Evolutionary conservation across 2,329 filamentous ascomycete species (phyloP).

Genomic region (Talaromyces sp.): DNA sequence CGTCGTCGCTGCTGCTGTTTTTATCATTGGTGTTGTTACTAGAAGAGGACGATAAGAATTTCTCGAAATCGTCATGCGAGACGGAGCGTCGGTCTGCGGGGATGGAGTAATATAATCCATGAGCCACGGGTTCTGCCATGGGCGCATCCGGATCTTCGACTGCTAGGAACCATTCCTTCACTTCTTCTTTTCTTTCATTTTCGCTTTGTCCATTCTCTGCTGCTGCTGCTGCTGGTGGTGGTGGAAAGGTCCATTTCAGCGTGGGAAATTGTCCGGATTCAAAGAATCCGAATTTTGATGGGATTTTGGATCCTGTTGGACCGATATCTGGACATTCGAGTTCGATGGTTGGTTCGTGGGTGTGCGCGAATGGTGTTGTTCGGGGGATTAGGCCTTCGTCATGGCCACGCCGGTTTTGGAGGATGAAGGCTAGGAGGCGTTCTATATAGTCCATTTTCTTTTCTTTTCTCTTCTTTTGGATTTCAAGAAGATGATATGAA

Average conservation of each 20-base stretch:
- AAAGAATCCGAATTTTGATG: constrained; percentile 5
- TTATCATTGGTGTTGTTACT: too few species aligned
- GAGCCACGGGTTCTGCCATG: constrained; percentile 15
- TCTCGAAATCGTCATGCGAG: constrained; percentile 35
- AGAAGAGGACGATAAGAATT: not conserved
- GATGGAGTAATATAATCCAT: constrained; percentile 27
- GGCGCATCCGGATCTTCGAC: constrained; percentile 21
- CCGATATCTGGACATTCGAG: constrained; percentile 12
- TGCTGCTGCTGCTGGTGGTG: not conserved
- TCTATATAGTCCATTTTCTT: constrained; percentile 8
- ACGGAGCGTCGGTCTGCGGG: constrained; percentile 31
- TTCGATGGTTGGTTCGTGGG: constrained; percentile 3
- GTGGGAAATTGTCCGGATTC: not conserved
- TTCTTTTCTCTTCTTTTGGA: not conserved
- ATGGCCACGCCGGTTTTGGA: not conserved
- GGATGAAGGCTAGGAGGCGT: not conserved
- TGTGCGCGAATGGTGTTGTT: constrained; percentile 1
- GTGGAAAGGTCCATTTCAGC: constrained; percentile 2
- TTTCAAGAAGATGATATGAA: not conserved
- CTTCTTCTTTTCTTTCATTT: not conserved
- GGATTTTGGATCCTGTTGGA: constrained; percentile 4
- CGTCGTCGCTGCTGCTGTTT: constrained; percentile 20
- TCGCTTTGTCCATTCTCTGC: too few species aligned
- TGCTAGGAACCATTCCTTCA: constrained; percentile 16
- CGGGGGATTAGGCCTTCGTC: constrained; percentile 8